Base-by-base conservation (phyloP, 1,284 basidiomycete genomes). In the Papiliotrema nemorosa region DNA sequence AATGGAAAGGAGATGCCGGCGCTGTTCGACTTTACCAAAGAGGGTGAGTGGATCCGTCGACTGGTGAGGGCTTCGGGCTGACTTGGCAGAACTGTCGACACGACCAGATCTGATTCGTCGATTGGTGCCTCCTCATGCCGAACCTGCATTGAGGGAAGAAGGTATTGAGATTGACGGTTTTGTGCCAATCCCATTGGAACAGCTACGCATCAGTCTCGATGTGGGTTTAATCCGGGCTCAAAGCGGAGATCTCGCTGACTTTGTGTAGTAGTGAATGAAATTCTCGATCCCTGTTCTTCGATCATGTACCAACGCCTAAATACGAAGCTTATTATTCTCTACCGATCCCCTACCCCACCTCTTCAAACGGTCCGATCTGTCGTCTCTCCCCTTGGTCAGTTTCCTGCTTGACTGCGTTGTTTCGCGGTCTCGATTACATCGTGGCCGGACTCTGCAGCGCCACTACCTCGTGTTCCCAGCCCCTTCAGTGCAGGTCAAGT, bases 1-100 rank as follows among this genome's bases (percentile, higher is more conserved):
- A 97, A 94, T 68, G 94, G 94, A 57, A 92, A 92, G 75, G 90
- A 93, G 43, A 88, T 97, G 77, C 94, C 94, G 2, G 82, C 82
- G 48, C 79, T 99, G 58, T 98, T 98, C 77, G 84, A 99, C 79
- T 97, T 96, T 74, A 94, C 92, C 55, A 85, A 87, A 62, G 93
- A 97, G 79, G 90, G 90, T 90, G 63, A 77, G 87, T 76, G 29
- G n/a, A 4, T n/a, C 10, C 24, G 26, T 18, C 31, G 20, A 6
- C 24, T 7, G 3, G 24, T 49, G 31, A 22, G 21, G 20, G 20
- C 20, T 7, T 24, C 21, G 4, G 5, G 12, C 5, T 21, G 5
- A n/a, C 10, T 9, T 14, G 13, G 24, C 77, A 89, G 94, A 98
- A 78, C 82, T 98, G 41, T 97, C 92, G 41, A 86, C 96, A 61